Evolutionary conservation across 768 basidiomycete species (phyloP).

Genomic region (Agrocybe praecox): DNA sequence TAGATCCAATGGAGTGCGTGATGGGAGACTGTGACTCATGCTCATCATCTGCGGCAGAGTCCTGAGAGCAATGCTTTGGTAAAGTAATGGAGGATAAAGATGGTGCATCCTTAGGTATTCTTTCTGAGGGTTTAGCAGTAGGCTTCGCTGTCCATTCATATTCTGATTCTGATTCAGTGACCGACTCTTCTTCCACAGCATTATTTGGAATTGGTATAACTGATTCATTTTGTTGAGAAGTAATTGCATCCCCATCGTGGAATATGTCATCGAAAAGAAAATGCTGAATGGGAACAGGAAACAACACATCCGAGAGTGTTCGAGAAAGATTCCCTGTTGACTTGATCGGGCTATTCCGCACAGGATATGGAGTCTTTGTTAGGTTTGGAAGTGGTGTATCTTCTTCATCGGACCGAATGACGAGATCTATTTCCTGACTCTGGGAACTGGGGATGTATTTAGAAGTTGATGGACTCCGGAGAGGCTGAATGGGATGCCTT

Average conservation of each 20-base stretch:
- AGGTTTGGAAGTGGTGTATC: neutral
- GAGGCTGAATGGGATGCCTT: neutral
- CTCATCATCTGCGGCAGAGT: neutral
- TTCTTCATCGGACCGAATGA: slow-evolving; percentile 7
- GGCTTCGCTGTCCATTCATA: slow-evolving; percentile 21
- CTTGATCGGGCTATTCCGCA: neutral
- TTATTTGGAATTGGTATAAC: neutral
- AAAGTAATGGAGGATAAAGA: neutral
- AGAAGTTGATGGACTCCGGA: slow-evolving; percentile 5
- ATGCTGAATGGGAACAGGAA: slow-evolving; percentile 20
- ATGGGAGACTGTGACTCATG: neutral
- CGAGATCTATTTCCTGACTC: slow-evolving; percentile 43
- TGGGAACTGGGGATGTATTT: slow-evolving; percentile 49
- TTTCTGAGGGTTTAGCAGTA: neutral
- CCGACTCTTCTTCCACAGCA: slow-evolving; percentile 23
- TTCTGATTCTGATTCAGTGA: slow-evolving; percentile 41
- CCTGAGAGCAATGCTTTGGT: neutral
- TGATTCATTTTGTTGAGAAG: neutral
- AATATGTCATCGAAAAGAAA: slow-evolving; percentile 16
- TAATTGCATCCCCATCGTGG: slow-evolving; percentile 12
- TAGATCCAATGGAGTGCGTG: neutral
- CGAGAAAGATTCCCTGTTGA: slow-evolving; percentile 1
- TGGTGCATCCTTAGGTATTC: neutral
- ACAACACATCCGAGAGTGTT: slow-evolving; percentile 22
- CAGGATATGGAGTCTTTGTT: neutral